These are phyloP conservation scores for Sporisorium graminicola DNA, from an alignment of 1,284 basidiomycete species.

Conservation along the genomic window DNA sequence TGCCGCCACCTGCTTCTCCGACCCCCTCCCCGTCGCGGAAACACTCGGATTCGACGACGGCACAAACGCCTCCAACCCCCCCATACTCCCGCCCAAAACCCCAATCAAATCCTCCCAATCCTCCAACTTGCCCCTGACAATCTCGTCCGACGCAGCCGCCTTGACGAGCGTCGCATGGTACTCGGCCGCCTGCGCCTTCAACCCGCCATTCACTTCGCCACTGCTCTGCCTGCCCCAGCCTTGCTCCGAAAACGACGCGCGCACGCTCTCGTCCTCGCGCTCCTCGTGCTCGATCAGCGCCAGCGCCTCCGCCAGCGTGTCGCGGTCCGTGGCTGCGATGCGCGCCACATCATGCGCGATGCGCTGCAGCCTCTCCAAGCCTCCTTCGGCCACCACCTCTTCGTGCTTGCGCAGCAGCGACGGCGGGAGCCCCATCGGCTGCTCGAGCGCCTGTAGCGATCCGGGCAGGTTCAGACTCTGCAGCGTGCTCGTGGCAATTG, in stretches of 20 bases:
- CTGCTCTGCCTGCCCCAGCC: conserved; percentile 71
- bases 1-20: conserved; percentile 38
- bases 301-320: conserved; percentile 82
- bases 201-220: conserved; percentile 73
- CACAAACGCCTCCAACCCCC: conserved; percentile 37
- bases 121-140: conserved; percentile 72
- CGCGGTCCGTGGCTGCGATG: conserved; percentile 77
- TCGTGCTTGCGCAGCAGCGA: conserved; percentile 87
- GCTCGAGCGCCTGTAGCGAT: conserved; percentile 86
- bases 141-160: conserved; percentile 55
- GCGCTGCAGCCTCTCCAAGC: conserved; percentile 79
- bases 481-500: conserved; percentile 75
- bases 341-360: conserved; percentile 81
- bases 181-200: conserved; percentile 48
- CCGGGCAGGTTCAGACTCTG: conserved; percentile 84
- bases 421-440: conserved; percentile 87
- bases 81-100: conserved; percentile 24
- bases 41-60: conserved; percentile 25
- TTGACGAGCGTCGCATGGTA: conserved; percentile 53
- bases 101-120: conserved; percentile 49
- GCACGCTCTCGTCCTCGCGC: conserved; percentile 81
- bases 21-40: conserved; percentile 10
- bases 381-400: conserved; percentile 84
- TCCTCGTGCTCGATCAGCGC: conserved; percentile 90
- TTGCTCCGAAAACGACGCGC: conserved; percentile 73